phyloP scores from a whole-genome alignment of 495 filamentous ascomycete genomes.

The Podospora anserina region DNA sequence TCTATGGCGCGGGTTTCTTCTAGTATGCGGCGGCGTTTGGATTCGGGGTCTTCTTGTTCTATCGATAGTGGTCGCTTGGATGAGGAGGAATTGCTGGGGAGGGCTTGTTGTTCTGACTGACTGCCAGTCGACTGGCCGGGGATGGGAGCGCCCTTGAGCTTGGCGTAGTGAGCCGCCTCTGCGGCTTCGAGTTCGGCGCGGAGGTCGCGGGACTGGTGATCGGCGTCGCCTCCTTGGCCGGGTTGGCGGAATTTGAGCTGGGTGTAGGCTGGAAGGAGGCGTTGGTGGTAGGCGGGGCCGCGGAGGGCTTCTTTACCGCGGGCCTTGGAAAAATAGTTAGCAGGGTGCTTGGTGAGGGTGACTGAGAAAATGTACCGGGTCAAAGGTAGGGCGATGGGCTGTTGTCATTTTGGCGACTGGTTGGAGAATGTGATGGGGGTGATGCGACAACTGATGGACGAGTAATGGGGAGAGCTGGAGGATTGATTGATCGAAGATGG shows the following conservation, averaged over 20 bases:
- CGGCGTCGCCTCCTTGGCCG: conserved; percentile 84
- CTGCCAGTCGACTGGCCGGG: conserved; percentile 22
- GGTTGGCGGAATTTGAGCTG: conserved; percentile 83
- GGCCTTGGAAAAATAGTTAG: conserved; percentile 54
- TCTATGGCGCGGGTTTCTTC: conserved; percentile 89
- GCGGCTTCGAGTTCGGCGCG: conserved; percentile 85
- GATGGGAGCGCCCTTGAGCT: conserved; percentile 62
- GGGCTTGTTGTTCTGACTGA: conserved; percentile 35
- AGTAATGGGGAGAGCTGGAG: neutral
- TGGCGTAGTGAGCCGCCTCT: conserved; percentile 83
- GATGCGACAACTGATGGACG: conserved; percentile 7
- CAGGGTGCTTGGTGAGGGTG: neutral
- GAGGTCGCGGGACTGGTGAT: conserved; percentile 71
- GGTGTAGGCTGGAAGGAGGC: conserved; percentile 88
- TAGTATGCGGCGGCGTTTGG: conserved; percentile 81
- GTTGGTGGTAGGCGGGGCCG: conserved; percentile 94
- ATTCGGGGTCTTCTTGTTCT: conserved; percentile 67
- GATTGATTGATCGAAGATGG: conserved; percentile 10
- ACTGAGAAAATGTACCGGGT: conserved; percentile 59
- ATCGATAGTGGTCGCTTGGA: conserved; percentile 67
- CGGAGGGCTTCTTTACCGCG: conserved; percentile 92
- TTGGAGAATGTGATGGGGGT: neutral
- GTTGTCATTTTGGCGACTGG: conserved; percentile 58
- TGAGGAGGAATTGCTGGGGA: conserved; percentile 30
- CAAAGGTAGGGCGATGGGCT: conserved; percentile 89